Base-by-base conservation (phyloP, 108 stramenopile genomes). In the Nitzschia palea region DNA sequence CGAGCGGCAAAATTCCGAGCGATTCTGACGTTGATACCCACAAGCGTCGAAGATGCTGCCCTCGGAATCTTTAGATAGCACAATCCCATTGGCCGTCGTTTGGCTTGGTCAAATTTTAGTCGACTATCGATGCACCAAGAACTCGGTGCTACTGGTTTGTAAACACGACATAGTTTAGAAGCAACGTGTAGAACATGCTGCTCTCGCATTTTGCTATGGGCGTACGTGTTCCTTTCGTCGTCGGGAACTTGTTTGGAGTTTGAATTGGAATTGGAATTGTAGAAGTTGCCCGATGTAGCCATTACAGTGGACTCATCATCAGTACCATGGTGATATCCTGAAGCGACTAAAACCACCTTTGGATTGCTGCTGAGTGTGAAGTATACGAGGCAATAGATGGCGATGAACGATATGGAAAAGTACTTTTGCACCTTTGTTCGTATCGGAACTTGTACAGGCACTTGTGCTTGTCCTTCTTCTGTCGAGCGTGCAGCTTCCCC, bases 41-140 rank as follows among this genome's bases (percentile, higher is more conserved):
- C 30, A 0, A 73, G 48, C 10, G 61, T 62, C 4, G 60, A 22
- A n/a, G 64, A 65, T 17, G 60, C 57, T 15, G 65, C 55, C 18
- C 35, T 54, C 12, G 73, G 73, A 29, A 73, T 66, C 33, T 59
- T 65, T 34, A 73, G 33, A 42, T 73, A 73, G 23, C 56, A 73
- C 42, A 73, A 62, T 44, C 73, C 73, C 73, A 62, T 64, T 18
- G 65, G 71, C 15, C 51, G 58, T 35, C 45, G 58, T 37, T 59
- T 70, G n/a, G 45, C 1, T 60, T 48, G 58, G 48, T 70, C 69
- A 40, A 58, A 70, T 27, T 61, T 60, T 9, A 61, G 47, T 23
- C 62, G 52, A 55, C 25, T 33, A 35, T 63, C 62, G 27, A 71
- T 55, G 27, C 70, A 71, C 70, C 70, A 51, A 17, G 22, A 10